Base-by-base conservation (phyloP, 2,329 filamentous ascomycete genomes). In the Exutisphaerella laricina region DNA sequence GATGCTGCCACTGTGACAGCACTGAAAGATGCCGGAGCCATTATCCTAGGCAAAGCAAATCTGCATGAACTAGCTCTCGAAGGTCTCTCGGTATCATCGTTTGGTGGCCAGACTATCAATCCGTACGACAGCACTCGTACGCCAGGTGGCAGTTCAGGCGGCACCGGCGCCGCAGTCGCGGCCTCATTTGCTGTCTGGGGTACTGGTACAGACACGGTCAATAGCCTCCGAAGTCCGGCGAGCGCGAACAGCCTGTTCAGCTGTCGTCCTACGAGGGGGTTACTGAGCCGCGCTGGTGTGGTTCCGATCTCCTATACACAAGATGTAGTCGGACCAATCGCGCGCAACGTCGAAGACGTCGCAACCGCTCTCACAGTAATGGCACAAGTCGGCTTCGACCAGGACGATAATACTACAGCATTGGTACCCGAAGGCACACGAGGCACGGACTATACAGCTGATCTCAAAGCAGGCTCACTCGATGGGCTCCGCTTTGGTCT, bases 51-150 rank as follows among this genome's bases (percentile, higher is more conserved):
- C 12, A 61, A 63, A 32, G 50, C 58, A 3, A 64, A 61, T 34
- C 60, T 82, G 17, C 79, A 83, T 51, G 79, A 82, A 58, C 66
- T 84, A 38, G 79, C 80, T 0, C 64, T 83, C 0, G 79, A 84
- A 54, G 80, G 80, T 0, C 66, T 82, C 28, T 74, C 72, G 1
- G 77, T 80, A 1, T 82, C 78, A 0, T 81, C 77, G 0, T 58
- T 80, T 0, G 79, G 78, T 9, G 80, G 80, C 0, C 80, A 84
- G 60, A 82, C 79, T 0, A 58, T 77, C 47, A 84, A 84, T 57
- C 79, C 80, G 0, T 85, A 87, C 51, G 80, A 85, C 58, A 59
- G 66, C 1, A 71, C 70, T 0, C 73, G 83, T n/a, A 84, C 80
- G 0, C 79, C 80, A 0, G 80, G 80, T 3, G 80, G 80, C 1